Evolutionary conservation across 2,329 filamentous ascomycete species (phyloP), one percentile per base, ranked within the genome.

Genomic region (Aspergillus unguis): DNA sequence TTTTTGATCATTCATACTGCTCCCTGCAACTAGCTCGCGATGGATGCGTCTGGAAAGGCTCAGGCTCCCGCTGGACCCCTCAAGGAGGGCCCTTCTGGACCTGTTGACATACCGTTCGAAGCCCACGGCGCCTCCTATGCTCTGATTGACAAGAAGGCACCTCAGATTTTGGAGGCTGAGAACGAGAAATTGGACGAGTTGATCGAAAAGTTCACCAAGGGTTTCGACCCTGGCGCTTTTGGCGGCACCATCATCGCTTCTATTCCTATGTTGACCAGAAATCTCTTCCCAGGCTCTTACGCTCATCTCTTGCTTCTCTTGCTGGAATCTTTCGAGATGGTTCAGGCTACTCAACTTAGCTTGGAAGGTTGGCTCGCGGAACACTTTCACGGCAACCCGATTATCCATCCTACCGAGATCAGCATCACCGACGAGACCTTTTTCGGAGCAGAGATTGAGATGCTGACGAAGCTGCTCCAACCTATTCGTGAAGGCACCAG

Each of bases 271-370:
- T 17, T 62, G 6, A 27, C 35, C 1, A 36, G 51, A 3, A 38
- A 48, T 28, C 44, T 58, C 4, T 54, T 59, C 23, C 62, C 64
- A 1, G 61, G 62, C 7, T 60, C 61, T 4, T 65, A 58, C 44
- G 48, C 48, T 8, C 64, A 66, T 47, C 55, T 65, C n/a, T 35
- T 65, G 25, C 31, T 63, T 2, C 45, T 66, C 8, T 42, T 65
- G 6, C 54, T 64, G 6, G 53, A 58, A 25, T 45, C 48, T 63
- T 85, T 85, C 61, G 72, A 79, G 1, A 78, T 80, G 44, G 84
- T 88, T 55, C 81, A 84, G 58, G 80, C 83, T 59, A 83, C 87
- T 44, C 86, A 88, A 65, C 69, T 74, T 5, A 82, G 86, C 48
- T 72, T 89, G 44, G 80, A 83, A 43, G 71, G 76, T 37, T 88